Base-by-base conservation (phyloP, 2,329 filamentous ascomycete species). In the Penicillium griseofulvum region DNA sequence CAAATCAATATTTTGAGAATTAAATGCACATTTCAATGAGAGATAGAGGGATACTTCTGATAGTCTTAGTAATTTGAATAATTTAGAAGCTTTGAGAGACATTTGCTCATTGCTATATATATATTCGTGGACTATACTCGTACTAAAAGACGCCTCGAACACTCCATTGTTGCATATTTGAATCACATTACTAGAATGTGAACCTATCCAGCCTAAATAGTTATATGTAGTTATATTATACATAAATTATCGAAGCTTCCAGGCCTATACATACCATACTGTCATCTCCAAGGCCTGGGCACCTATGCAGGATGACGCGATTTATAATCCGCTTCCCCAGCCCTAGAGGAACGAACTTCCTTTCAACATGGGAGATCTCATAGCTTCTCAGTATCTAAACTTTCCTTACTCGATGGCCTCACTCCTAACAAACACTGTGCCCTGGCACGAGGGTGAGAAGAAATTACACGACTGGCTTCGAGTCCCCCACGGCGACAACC, bases 391-490 rank as follows among this genome's bases (percentile, higher is more conserved):
- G 12, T 33, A 11, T 44, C 3, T 29, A 7, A 3, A 17, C 12
- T 19, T 14, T 31, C 11, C n/a, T 7, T 33, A 29, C 14, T 12
- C 12, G 1, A 47, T 47, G 42, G 19, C 49, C 5, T 38, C 49
- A 14, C 14, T 52, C 16, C 1, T 45, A 45, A 38, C 49, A 2
- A 45, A 37, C 4, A 45, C 31, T 24, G n/a, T 52, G 10, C 17
- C 33, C 33, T 47, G 50, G 43, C 42, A 52, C 5, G 9, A 52
- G 10, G 50, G 50, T 16, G 43, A 52, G 17, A 28, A 41, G 50
- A 29, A 19, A 28, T 6, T 52, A 8, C 50, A 52, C 5, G 26
- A 31, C 12, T 19, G 28, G 22, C 36, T 42, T 24, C 19, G 10
- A 33, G 43, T 33, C 36, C 50, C 50, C 22, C 22, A 28, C 16